Evolutionary conservation across 345 rosid genomes (phyloP).

Genomic region (Eucalyptus curtisii): DNA sequence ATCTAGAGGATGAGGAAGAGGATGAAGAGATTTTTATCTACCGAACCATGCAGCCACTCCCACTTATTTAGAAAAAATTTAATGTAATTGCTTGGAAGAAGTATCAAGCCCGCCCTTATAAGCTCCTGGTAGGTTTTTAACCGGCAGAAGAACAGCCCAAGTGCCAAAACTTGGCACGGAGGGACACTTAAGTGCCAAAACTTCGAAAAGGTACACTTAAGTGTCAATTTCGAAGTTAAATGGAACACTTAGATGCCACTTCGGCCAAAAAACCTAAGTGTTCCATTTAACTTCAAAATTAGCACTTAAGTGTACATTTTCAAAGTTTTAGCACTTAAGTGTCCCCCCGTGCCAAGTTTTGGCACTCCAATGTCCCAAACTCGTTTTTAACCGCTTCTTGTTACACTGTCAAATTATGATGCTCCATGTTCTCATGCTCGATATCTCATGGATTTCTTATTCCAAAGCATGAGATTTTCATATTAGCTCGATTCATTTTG

Average conservation of each 20-base stretch:
- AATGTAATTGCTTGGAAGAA: neutral
- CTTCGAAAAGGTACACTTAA: too few relatives aligned
- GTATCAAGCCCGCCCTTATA: neutral
- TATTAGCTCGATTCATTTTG: neutral
- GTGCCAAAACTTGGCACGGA: too few relatives aligned
- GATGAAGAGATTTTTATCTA: conserved; percentile 61
- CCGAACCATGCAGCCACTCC: neutral
- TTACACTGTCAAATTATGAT: neutral
- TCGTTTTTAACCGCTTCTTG: neutral
- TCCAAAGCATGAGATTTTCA: neutral
- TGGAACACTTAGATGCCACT: too few relatives aligned
- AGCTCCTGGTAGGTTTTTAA: neutral
- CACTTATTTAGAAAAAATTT: neutral
- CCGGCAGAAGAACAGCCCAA: too few relatives aligned
- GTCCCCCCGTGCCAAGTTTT: too few relatives aligned
- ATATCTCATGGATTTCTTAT: neutral
- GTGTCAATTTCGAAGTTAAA: too few relatives aligned
- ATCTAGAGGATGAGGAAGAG: conserved; percentile 60
- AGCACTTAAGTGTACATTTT: too few relatives aligned
- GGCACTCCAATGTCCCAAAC: too few relatives aligned
- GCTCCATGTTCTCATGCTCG: neutral
- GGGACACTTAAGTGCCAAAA: too few relatives aligned
- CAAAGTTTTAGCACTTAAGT: too few relatives aligned
- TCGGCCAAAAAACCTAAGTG: too few relatives aligned
- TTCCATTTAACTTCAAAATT: too few relatives aligned